phyloP scores from a whole-genome alignment of 345 rosid species.

The Eucalyptus polybractea region DNA sequence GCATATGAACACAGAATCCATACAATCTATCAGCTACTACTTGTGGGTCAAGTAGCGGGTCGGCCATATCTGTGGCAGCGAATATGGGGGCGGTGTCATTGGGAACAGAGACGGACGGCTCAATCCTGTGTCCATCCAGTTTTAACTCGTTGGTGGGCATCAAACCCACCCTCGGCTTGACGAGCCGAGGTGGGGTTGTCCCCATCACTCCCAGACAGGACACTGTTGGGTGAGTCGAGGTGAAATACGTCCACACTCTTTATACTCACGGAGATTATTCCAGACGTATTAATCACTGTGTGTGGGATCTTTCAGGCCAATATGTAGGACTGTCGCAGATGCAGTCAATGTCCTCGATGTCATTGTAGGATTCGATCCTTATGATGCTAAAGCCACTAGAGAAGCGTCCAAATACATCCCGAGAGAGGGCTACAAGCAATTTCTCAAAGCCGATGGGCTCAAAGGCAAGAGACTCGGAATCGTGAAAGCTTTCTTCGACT shows the following conservation, averaged over 20 bases:
- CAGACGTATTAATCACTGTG: neutral
- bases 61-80: constrained; percentile 66
- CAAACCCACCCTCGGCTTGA: constrained; percentile 66
- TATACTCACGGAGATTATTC: neutral
- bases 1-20: constrained; percentile 42
- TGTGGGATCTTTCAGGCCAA: constrained; percentile 14
- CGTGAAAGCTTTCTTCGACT: constrained; percentile 16
- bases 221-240: constrained; percentile 25
- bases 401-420: constrained; percentile 35
- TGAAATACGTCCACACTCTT: neutral
- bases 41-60: constrained; percentile 64
- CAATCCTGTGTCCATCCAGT: constrained; percentile 47
- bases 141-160: constrained; percentile 50
- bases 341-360: constrained; percentile 29
- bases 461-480: constrained; percentile 46
- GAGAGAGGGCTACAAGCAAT: constrained; percentile 27
- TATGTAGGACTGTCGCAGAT: constrained; percentile 27
- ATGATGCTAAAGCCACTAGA: constrained; percentile 24
- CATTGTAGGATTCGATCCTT: constrained; percentile 22
- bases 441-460: constrained; percentile 32
- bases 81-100: constrained; percentile 46
- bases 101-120: constrained; percentile 69
- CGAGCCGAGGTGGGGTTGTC: constrained; percentile 59
- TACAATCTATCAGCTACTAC: constrained; percentile 42
- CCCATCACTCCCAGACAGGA: constrained; percentile 56